Percentiles rank a stretch among this genome's conserved stretches.
Conservation (phyloP, 805 yeast genomes). For the Cyberlindnera euphorbiae region DNA sequence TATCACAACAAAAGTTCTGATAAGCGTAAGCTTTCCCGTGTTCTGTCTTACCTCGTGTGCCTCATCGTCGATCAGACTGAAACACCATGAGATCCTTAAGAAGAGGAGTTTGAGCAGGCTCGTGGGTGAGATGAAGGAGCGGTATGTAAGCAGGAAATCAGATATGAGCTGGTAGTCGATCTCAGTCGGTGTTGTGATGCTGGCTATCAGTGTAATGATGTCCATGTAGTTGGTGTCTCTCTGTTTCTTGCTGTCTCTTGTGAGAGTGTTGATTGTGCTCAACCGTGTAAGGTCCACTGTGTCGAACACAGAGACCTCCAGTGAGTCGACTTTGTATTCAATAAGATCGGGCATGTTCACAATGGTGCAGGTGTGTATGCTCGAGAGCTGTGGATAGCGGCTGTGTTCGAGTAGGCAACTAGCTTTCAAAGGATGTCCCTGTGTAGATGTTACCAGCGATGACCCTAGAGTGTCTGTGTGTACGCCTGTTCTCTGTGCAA, state of each 20-base stretch:
- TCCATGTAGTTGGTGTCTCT: slow-evolving; percentile 14
- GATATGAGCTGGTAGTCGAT: slow-evolving; percentile 73
- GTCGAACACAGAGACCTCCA: slow-evolving; percentile 12
- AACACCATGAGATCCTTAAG: slow-evolving; percentile 69
- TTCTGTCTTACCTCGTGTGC: slow-evolving; percentile 30
- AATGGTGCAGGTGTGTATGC: neutral
- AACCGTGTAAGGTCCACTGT: slow-evolving; percentile 5
- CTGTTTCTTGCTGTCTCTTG: neutral
- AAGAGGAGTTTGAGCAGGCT: slow-evolving; percentile 57
- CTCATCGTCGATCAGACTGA: slow-evolving; percentile 32
- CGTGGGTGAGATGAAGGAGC: slow-evolving; percentile 59
- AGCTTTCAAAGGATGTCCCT: too few relatives aligned
- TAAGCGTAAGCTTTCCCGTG: slow-evolving; percentile 60
- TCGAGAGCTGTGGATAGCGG: too few relatives aligned
- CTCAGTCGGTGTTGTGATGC: slow-evolving; percentile 21
- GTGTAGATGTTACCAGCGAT: too few relatives aligned
- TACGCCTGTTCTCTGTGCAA: too few relatives aligned
- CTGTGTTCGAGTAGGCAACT: too few relatives aligned
- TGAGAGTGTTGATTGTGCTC: slow-evolving; percentile 3
- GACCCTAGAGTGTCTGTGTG: too few relatives aligned
- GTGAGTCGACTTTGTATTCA: slow-evolving; percentile 13
- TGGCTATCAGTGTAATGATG: slow-evolving; percentile 15
- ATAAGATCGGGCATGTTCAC: slow-evolving; percentile 16
- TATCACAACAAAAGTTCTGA: slow-evolving; percentile 80
- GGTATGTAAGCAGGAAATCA: slow-evolving; percentile 82